Percentiles rank a stretch among this genome's conserved stretches.
Conservation (phyloP, 495 filamentous ascomycete species). For the Extremus antarcticus region DNA sequence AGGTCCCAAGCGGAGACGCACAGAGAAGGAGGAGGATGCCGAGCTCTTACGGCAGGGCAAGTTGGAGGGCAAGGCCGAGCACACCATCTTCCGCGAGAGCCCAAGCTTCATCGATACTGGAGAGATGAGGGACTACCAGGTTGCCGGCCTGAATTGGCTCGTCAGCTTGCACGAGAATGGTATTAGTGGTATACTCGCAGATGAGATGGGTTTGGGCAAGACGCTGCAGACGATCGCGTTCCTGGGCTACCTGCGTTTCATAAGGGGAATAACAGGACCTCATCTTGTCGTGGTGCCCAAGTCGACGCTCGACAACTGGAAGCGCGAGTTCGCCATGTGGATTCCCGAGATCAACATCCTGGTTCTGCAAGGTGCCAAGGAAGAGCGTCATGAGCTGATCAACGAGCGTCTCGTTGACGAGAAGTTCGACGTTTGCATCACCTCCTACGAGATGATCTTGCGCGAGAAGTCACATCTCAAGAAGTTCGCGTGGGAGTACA, state of each 20-base stretch:
- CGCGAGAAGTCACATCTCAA: constrained; percentile 90
- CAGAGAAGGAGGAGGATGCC: constrained; percentile 95
- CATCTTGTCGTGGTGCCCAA: constrained; percentile 92
- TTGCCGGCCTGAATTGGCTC: constrained; percentile 94
- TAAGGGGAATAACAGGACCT: constrained; percentile 80
- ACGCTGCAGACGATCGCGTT: constrained; percentile 88
- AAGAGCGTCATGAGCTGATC: constrained; percentile 80
- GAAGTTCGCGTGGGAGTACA: constrained; percentile 99
- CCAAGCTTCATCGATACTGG: constrained; percentile 78
- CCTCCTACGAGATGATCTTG: constrained; percentile 94
- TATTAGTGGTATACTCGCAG: constrained; percentile 93
- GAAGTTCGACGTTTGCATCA: constrained; percentile 88
- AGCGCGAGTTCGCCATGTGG: constrained; percentile 86
- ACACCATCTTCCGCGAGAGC: constrained; percentile 81
- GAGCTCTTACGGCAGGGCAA: constrained; percentile 89
- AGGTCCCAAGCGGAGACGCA: constrained; percentile 68
- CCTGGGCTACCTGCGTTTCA: constrained; percentile 83
- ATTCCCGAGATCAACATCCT: constrained; percentile 91
- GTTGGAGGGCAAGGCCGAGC: constrained; percentile 65
- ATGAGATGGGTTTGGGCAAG: constrained; percentile 96
- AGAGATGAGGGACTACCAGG: constrained; percentile 89
- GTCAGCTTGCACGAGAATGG: constrained; percentile 96
- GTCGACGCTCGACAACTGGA: constrained; percentile 98
- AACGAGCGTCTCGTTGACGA: constrained; percentile 82
- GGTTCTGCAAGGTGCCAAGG: constrained; percentile 90